Evolutionary conservation across 2,329 filamentous ascomycete genomes (phyloP).

Genomic region (Aureobasidium namibiae): DNA sequence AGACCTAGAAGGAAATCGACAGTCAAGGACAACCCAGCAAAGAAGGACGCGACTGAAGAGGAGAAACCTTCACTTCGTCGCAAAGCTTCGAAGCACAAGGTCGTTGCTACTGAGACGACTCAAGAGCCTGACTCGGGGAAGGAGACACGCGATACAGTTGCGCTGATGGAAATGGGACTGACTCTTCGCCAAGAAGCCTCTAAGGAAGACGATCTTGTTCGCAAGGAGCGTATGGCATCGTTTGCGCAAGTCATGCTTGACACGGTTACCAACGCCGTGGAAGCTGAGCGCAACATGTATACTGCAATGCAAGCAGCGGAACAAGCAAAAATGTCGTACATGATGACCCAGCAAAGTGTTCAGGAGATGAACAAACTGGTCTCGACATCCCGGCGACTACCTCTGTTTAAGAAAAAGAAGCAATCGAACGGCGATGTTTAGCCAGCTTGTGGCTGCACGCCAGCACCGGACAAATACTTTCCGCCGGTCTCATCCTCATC

Average conservation of each 20-base stretch:
- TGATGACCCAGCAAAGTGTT: slow-evolving; percentile 22
- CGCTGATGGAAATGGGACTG: background rate
- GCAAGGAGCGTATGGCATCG: slow-evolving; percentile 19
- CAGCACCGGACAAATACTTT: background rate
- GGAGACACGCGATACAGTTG: background rate
- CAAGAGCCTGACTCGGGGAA: background rate
- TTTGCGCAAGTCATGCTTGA: slow-evolving; percentile 22
- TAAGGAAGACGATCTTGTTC: slow-evolving; percentile 14
- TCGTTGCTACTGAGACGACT: background rate
- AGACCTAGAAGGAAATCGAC: background rate
- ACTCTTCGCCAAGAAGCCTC: slow-evolving; percentile 3
- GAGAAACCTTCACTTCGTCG: background rate
- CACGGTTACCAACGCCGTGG: slow-evolving; percentile 19
- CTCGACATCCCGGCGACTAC: slow-evolving; percentile 2
- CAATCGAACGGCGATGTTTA: background rate
- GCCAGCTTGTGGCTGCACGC: background rate
- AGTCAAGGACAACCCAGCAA: background rate
- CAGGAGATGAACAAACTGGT: slow-evolving; percentile 15
- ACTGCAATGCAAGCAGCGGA: slow-evolving; percentile 20
- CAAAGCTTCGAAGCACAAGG: background rate
- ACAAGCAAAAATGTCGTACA: slow-evolving; percentile 20
- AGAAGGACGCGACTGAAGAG: background rate
- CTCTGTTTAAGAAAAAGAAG: slow-evolving; percentile 7
- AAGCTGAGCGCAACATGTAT: slow-evolving; percentile 22
- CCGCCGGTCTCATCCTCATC: background rate